Percentiles rank a stretch among this genome's conserved stretches.
phyloP scores from a whole-genome alignment of 1,284 basidiomycete genomes.

The Phellinidium pouzarii region DNA sequence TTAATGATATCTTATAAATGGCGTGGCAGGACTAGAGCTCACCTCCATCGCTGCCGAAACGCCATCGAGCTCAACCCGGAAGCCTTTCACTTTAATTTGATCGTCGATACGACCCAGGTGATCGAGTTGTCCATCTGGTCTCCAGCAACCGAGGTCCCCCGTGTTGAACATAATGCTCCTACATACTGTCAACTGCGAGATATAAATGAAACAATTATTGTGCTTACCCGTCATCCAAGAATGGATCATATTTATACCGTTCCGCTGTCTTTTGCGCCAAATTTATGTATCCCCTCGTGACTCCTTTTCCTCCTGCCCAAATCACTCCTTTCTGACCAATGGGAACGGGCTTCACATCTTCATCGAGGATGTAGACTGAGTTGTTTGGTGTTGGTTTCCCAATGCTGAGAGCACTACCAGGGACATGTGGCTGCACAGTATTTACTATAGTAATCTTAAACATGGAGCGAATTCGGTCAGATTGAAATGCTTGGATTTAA shows the following conservation, averaged over 20 bases:
- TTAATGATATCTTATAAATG: slow-evolving; percentile 10
- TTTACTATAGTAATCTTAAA: slow-evolving; percentile 52
- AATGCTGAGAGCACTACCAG: slow-evolving; percentile 39
- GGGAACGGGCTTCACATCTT: slow-evolving; percentile 41
- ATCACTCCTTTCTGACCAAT: slow-evolving; percentile 49
- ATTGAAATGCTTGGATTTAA: not conserved
- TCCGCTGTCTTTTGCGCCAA: slow-evolving; percentile 48
- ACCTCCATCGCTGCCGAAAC: slow-evolving; percentile 55
- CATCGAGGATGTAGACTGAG: slow-evolving; percentile 50
- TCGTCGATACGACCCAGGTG: slow-evolving; percentile 53
- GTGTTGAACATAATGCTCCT: slow-evolving; percentile 56
- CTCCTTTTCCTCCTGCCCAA: slow-evolving; percentile 54
- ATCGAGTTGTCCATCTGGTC: slow-evolving; percentile 43
- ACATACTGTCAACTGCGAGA: not conserved
- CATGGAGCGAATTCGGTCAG: not conserved
- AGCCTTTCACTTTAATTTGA: slow-evolving; percentile 53
- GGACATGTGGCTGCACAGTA: slow-evolving; percentile 43
- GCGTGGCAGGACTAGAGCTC: slow-evolving; percentile 9
- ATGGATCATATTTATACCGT: slow-evolving; percentile 44
- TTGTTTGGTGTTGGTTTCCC: slow-evolving; percentile 55
- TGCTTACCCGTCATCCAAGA: slow-evolving; percentile 42
- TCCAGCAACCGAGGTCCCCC: slow-evolving; percentile 52
- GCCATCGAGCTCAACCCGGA: slow-evolving; percentile 55
- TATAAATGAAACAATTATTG: not conserved
- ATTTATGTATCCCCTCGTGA: slow-evolving; percentile 48